A percentile compares a stretch with the other conserved stretches of the same genome.
These are phyloP conservation scores for Iris pallida DNA, from an alignment of 116 monocot species.

Conservation along the genomic window DNA sequence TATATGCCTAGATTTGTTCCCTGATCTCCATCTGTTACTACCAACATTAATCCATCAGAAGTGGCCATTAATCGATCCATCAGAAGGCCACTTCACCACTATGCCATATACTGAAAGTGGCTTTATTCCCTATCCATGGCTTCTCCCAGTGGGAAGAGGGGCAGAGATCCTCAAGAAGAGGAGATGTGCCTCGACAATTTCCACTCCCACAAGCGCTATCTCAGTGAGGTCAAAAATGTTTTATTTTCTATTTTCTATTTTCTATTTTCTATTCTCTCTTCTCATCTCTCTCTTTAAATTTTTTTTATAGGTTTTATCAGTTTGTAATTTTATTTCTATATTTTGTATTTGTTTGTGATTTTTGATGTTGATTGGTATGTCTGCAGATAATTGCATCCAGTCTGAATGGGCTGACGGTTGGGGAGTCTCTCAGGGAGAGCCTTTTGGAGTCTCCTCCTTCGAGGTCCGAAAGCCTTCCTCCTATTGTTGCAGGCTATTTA, in stretches of 20 bases:
- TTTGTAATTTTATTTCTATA: background rate
- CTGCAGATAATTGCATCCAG: constrained; percentile 98
- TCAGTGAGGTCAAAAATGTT: constrained; percentile 82
- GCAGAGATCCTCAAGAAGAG: constrained; percentile 84
- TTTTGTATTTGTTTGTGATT: background rate
- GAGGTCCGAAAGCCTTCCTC: background rate
- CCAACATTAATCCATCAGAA: too few relatives aligned
- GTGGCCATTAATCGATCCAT: too few relatives aligned
- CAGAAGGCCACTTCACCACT: too few relatives aligned
- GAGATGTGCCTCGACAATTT: constrained; percentile 96
- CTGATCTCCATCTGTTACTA: too few relatives aligned
- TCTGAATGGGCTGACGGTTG: constrained; percentile 91
- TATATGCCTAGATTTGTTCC: too few relatives aligned
- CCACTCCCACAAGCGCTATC: constrained; percentile 92
- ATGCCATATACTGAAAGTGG: too few relatives aligned
- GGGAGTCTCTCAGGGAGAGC: constrained; percentile 66
- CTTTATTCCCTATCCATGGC: background rate
- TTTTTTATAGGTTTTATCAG: background rate
- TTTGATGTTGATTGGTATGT: background rate
- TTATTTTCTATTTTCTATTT: background rate
- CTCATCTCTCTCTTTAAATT: background rate
- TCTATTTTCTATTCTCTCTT: background rate
- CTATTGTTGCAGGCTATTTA: background rate
- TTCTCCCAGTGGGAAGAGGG: constrained; percentile 57
- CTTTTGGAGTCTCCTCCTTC: constrained; percentile 65